These are phyloP conservation scores for Rhodosporidiobolus odoratus DNA, from an alignment of 768 basidiomycete species.

Conservation along the genomic window DNA sequence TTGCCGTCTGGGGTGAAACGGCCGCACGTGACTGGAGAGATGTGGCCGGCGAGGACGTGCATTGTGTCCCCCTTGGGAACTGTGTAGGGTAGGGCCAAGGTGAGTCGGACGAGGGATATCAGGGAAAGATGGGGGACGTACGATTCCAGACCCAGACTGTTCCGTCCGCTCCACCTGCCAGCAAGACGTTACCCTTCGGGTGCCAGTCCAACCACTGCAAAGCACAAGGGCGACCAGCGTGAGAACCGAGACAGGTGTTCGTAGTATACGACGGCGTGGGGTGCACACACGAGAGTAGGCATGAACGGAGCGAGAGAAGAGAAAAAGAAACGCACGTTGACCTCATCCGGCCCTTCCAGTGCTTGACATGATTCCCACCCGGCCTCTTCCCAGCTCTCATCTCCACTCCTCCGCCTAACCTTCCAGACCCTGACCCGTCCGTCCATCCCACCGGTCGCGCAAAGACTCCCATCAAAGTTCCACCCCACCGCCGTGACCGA, in stretches of 20 bases:
- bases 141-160: constrained; percentile 97
- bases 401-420: constrained; percentile 48
- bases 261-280: too few relatives aligned
- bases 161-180: constrained; percentile 87
- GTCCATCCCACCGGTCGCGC: constrained; percentile 97
- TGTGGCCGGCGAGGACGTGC: constrained; percentile 92
- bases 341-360: constrained; percentile 89
- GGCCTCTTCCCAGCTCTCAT: constrained; percentile 59
- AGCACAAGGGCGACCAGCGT: not conserved
- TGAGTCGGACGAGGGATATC: not conserved
- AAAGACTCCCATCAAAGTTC: constrained; percentile 83
- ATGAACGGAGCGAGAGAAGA: not conserved
- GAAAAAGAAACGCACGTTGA: constrained; percentile 60
- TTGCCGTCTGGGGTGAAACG: constrained; percentile 92
- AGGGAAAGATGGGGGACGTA: constrained; percentile 49
- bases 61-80: constrained; percentile 92
- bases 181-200: constrained; percentile 79
- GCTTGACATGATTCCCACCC: constrained; percentile 93
- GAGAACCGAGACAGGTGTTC: too few relatives aligned
- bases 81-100: constrained; percentile 45
- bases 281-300: too few relatives aligned
- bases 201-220: constrained; percentile 89
- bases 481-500: constrained; percentile 75
- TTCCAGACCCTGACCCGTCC: constrained; percentile 90
- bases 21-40: constrained; percentile 73